Evolutionary conservation across 1,139 yeast species (phyloP).

Genomic region (Candida sp.): DNA sequence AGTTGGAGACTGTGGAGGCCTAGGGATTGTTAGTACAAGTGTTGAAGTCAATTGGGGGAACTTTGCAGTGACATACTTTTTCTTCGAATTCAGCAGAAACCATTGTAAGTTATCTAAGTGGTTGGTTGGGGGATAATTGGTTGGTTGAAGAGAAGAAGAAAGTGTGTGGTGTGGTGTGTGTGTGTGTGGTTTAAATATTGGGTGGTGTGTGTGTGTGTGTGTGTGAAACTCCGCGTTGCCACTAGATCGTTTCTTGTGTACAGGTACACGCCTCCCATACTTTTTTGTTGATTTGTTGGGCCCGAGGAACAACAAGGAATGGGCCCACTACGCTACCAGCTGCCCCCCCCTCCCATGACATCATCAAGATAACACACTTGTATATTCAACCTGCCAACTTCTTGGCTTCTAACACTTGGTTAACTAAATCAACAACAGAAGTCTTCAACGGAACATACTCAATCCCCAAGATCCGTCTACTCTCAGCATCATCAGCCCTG

Average conservation of each 20-base stretch:
- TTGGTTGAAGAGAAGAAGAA: background rate
- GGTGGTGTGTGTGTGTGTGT: no score
- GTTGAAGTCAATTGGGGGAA: background rate
- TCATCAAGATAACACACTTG: background rate
- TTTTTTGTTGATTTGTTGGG: no score
- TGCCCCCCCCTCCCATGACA: no score
- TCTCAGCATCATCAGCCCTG: conserved; percentile 18
- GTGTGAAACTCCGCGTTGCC: no score
- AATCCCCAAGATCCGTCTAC: conserved; percentile 37
- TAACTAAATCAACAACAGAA: conserved; percentile 41
- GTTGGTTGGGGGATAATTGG: background rate
- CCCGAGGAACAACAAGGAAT: no score
- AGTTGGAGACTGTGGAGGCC: conserved; percentile 82
- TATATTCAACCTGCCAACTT: background rate
- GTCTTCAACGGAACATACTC: conserved; percentile 37
- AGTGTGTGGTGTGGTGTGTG: background rate
- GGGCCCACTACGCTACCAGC: no score
- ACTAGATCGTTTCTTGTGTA: no score
- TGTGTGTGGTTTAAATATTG: background rate
- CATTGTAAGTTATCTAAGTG: conserved; percentile 22
- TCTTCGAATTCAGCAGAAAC: conserved; percentile 58
- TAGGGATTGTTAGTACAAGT: conserved; percentile 24
- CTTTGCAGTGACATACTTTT: conserved; percentile 45
- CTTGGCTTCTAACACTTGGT: conserved; percentile 32
- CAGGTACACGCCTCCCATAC: no score